Percentiles rank a stretch among this genome's conserved stretches.
Conservation (phyloP, 257 asterid species). For the Perilla frutescens region DNA sequence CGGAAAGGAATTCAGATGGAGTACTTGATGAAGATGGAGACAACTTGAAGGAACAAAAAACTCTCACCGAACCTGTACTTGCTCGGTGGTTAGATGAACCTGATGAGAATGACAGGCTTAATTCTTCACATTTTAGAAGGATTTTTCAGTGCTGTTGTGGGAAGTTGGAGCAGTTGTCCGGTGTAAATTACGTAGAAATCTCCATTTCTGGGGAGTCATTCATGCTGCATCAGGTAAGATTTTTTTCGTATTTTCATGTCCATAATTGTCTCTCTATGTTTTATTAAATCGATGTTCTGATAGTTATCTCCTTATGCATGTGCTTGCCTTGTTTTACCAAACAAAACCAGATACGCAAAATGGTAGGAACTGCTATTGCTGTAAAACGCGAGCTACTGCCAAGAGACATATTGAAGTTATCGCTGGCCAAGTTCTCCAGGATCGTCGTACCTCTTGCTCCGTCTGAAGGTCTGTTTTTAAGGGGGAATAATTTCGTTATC, state of each 20-base stretch:
- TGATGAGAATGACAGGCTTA: conserved; percentile 74
- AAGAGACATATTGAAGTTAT: conserved; percentile 61
- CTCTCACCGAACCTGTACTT: conserved; percentile 38
- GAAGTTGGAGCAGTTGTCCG: conserved; percentile 64
- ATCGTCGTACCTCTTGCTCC: conserved; percentile 89
- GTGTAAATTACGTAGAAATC: conserved; percentile 69
- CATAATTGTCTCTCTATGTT: background rate
- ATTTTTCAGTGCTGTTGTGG: conserved; percentile 81
- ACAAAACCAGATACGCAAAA: conserved; percentile 78
- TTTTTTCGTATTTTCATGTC: conserved; percentile 2
- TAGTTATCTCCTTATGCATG: background rate
- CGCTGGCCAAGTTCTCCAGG: conserved; percentile 82
- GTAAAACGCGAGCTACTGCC: conserved; percentile 80
- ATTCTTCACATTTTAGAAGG: conserved; percentile 86
- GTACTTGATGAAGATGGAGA: conserved; percentile 32
- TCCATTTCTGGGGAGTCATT: conserved; percentile 92
- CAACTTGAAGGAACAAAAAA: conserved; percentile 44
- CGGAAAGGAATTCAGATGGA: conserved; percentile 32
- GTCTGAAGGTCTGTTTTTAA: conserved; percentile 79
- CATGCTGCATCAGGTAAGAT: conserved; percentile 94
- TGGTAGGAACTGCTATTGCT: conserved; percentile 93
- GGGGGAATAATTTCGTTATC: conserved; percentile 73
- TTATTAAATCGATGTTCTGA: no score
- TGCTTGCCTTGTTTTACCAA: conserved; percentile 33
- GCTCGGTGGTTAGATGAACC: conserved; percentile 94